Evolutionary conservation across 257 asterid genomes (phyloP), one percentile per base, ranked within the genome.

Genomic region (Solanum sejunctum): DNA sequence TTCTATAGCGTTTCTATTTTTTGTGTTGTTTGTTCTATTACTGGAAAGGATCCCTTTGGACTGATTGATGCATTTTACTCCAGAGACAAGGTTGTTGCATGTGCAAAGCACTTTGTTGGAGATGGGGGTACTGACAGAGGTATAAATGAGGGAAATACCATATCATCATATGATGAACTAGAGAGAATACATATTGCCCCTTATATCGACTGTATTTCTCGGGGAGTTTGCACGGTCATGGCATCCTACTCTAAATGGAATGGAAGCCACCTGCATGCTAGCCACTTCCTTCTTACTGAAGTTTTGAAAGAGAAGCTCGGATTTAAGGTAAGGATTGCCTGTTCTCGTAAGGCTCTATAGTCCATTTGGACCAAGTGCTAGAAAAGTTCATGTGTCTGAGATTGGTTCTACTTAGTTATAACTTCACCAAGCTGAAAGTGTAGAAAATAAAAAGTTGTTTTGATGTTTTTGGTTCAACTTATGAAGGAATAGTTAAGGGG

Each of bases 211-310:
- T 87, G 90, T 58, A 79, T 89, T 85, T 86, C 93, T 71, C 91
- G 86, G 81, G 93, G 91, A 82, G 89, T 90, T 81, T 90, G 90
- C 84, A 86, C 93, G 45, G 78, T 90, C 71, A 90, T 90, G 93
- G 93, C 91, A 11, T 90, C 93, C 84, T 90, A 90, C 89, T 89
- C 93, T 58, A 90, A 90, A 88, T 90, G 91, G 93, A 90, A 90
- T 55, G 90, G 87, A 73, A 73, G 84, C 83, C 89, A 84, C 36
- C 79, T 90, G 77, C 93, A 89, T 72, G 72, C 90, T 47, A 86
- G 86, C 56, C 91, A 81, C 55, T 86, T 87, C 78, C 93, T 90
- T 77, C 91, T 90, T 26, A 87, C 89, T 13, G 72, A 85, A 73
- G 77, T 86, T 72, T 26, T 90, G 88, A 90, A 90, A 83, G 91